These are phyloP conservation scores for Bathelium albidoporum DNA, from an alignment of 495 filamentous ascomycete species.

Conservation along the genomic window DNA sequence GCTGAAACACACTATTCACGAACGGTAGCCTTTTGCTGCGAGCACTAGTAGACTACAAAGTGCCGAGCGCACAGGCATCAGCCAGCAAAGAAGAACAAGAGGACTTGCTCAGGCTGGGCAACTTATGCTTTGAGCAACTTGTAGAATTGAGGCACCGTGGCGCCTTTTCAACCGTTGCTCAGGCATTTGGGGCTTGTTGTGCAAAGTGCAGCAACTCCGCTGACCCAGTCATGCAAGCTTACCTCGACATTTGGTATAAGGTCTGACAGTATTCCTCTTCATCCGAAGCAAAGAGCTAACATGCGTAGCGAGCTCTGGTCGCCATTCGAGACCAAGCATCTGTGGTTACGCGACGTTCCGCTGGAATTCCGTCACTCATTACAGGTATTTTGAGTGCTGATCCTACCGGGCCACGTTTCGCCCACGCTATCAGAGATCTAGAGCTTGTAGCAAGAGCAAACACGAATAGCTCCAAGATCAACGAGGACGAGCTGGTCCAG, in stretches of 20 bases:
- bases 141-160: constrained; percentile 78
- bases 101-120: constrained; percentile 50
- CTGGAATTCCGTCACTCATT: constrained; percentile 78
- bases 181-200: constrained; percentile 76
- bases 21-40: constrained; percentile 44
- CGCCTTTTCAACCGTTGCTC: constrained; percentile 85
- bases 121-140: constrained; percentile 67
- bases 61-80: constrained; percentile 14
- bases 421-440: constrained; percentile 42
- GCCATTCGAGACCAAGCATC: constrained; percentile 31
- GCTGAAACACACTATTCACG: neutral
- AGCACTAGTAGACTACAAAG: constrained; percentile 37
- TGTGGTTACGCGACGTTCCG: constrained; percentile 79
- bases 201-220: constrained; percentile 32
- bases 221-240: constrained; percentile 33
- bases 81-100: constrained; percentile 28
- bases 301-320: neutral
- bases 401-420: constrained; percentile 37
- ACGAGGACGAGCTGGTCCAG: constrained; percentile 55
- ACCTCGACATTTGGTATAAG: constrained; percentile 58
- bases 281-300: neutral
- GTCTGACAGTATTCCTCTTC: constrained; percentile 31
- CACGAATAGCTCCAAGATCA: constrained; percentile 39
- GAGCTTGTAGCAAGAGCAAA: constrained; percentile 47
- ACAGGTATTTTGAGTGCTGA: constrained; percentile 60